These are phyloP conservation scores for Diplodia mutila DNA, from an alignment of 2,329 filamentous ascomycete species.

Conservation along the genomic window DNA sequence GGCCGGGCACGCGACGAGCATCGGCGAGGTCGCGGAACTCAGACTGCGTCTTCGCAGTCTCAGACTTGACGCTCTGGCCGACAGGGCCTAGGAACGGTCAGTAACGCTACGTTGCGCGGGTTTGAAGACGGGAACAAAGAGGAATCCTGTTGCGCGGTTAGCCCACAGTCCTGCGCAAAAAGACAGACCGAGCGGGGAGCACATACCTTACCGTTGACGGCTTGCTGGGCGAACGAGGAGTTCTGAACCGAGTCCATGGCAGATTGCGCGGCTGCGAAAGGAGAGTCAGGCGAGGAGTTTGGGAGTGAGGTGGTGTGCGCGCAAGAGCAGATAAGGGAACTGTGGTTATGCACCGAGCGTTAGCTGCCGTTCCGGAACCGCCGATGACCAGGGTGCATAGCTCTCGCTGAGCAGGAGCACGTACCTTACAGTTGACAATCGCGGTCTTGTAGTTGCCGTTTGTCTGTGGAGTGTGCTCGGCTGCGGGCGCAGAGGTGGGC, in stretches of 20 bases:
- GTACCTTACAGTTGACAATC: constrained; percentile 50
- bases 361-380: constrained; percentile 39
- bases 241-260: constrained; percentile 54
- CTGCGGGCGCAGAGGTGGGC: constrained; percentile 6
- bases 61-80: constrained; percentile 59
- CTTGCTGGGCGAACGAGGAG: constrained; percentile 54
- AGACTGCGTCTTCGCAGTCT: constrained; percentile 59
- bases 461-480: constrained; percentile 17
- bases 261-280: constrained; percentile 49
- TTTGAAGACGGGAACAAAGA: constrained; percentile 9
- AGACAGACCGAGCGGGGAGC: constrained; percentile 5
- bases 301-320: constrained; percentile 36
- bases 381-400: constrained; percentile 35
- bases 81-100: constrained; percentile 52
- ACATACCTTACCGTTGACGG: constrained; percentile 51
- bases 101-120: constrained; percentile 30
- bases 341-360: constrained; percentile 37
- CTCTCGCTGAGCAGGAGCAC: constrained; percentile 32
- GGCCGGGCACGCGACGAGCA: constrained; percentile 56
- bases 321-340: constrained; percentile 42
- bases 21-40: constrained; percentile 63
- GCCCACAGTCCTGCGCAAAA: constrained; percentile 15
- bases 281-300: constrained; percentile 23
- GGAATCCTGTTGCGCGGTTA: constrained; percentile 24
- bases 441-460: constrained; percentile 38